Evolutionary conservation across 139 green algal genomes (phyloP).

Genomic region (Cymbomonas tetramitiformis): DNA sequence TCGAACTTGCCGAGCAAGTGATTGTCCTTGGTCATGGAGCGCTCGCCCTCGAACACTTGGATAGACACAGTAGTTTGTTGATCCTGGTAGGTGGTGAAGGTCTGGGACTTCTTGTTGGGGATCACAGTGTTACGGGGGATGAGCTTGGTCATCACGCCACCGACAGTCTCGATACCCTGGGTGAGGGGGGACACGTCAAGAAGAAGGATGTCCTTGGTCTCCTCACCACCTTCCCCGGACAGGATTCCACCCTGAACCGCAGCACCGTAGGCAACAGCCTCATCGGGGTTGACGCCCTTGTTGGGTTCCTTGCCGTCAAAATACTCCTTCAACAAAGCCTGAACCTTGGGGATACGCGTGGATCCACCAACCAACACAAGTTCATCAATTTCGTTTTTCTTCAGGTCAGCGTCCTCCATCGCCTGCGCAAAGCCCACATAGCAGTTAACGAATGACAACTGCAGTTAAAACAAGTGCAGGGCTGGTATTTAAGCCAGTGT

Average conservation of each 20-base stretch:
- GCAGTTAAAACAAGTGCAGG: too few relatives aligned
- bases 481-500: too few relatives aligned
- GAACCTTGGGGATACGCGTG: slow-evolving; percentile 63
- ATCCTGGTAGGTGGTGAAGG: slow-evolving; percentile 97
- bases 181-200: slow-evolving; percentile 44
- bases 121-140: slow-evolving; percentile 47
- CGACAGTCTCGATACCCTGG: slow-evolving; percentile 42
- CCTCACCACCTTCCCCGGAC: slow-evolving; percentile 50
- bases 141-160: slow-evolving; percentile 47
- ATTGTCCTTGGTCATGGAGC: slow-evolving; percentile 39
- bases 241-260: slow-evolving; percentile 65
- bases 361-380: slow-evolving; percentile 90
- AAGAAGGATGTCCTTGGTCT: slow-evolving; percentile 61
- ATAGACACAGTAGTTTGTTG: slow-evolving; percentile 60
- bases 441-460: too few relatives aligned
- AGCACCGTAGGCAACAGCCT: slow-evolving; percentile 42
- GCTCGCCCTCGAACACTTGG: slow-evolving; percentile 46
- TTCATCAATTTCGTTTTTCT: slow-evolving; percentile 78
- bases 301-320: slow-evolving; percentile 49
- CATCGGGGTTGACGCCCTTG: slow-evolving; percentile 51
- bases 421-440: too few relatives aligned
- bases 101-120: slow-evolving; percentile 95
- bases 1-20: slow-evolving; percentile 46
- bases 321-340: slow-evolving; percentile 80
- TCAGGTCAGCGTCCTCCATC: slow-evolving; percentile 79